Evolutionary conservation across 257 asterid genomes (phyloP), one percentile per base, ranked within the genome.

Genomic region (Solanum pimpinellifolium): DNA sequence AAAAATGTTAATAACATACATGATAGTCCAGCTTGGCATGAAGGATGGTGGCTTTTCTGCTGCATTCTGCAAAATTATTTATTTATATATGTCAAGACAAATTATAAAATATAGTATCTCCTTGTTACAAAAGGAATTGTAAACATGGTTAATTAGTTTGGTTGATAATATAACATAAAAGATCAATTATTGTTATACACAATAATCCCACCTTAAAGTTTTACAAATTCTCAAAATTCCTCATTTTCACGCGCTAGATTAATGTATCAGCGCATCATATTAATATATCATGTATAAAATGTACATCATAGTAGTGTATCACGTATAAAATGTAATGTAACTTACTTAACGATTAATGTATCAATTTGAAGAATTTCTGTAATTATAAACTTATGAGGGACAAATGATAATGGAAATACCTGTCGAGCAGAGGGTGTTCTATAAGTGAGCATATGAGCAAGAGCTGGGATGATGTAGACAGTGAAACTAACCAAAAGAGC

Each of bases 401-500:
- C 7, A 5, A 37, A 37, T 37, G 39, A 37, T 35, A 35, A 35
- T 35, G 1, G 39, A 35, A 35, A 35, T 37, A 37, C 99, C 99
- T 90, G 93, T 16, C 99, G 94, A 35, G 99, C 97, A 1, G 95
- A 69, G 78, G 98, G 92, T 82, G 91, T 95, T 62, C 98, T 65
- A 81, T 92, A 96, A 39, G 98, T 94, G 88, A 96, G 97, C 96
- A 96, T 96, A 88, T 96, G 99, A 15, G 99, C 99, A 2, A 94
- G 86, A 70, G 99, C 90, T 4, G 99, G 99, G 81, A 96, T 95
- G 85, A 96, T 91, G 92, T 95, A 96, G 90, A 96, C 99, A 7
- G 99, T 96, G 94, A 96, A 96, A 29, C 97, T 96, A 86, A 96
- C 99, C 31, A 96, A 88, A 77, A 96, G 98, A 23, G 99, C 98